Base-by-base conservation (phyloP, 805 yeast genomes). In the Pichia pseudocactophila region DNA sequence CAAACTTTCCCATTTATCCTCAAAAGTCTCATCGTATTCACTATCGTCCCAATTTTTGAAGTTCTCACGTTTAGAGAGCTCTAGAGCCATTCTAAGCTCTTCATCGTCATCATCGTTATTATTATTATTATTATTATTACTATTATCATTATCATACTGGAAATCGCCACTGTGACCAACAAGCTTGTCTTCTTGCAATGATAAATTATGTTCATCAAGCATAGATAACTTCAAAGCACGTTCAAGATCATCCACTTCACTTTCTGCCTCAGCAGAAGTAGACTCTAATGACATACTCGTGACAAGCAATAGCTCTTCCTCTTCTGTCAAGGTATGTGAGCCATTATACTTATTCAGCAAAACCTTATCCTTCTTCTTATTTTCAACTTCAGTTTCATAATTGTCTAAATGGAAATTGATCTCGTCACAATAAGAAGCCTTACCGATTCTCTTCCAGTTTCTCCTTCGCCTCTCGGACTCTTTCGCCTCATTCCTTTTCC, bases 341-440 rank as follows among this genome's bases (percentile, higher is more conserved):
- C 80, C 80, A 50, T 74, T 74, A 51, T 65, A 74, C 54, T 67
- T 72, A 30, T 65, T 65, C 22, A 70, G 49, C 39, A 69, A 30
- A 4, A 45, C 44, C 13, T 42, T 33, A 7, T 49, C 53, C 10
- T 47, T 45, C 7, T 58, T 53, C 7, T 54, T 47, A 44, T 52
- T 47, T 11, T 59, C 59, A 39, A 58, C 53, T 16, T 48, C 44
- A 16, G 34, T 20, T 19, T 56, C 53, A 43, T 61, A 57, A 28
- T 59, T 63, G 3, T 53, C 49, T n/a, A 62, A 51, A 31, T 54
- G 64, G 64, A 27, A 61, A 61, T 47, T 60, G 50, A 51, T 61
- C 57, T 45, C 61, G 12, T 61, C 60, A 9, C 49, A 48, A 41
- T 52, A 50, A 43, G 49, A 52, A 37, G 53, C 50, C 39, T 51